Evolutionary conservation across 345 rosid genomes (phyloP), one percentile per base, ranked within the genome.

Genomic region (Pugionium cornutum): DNA sequence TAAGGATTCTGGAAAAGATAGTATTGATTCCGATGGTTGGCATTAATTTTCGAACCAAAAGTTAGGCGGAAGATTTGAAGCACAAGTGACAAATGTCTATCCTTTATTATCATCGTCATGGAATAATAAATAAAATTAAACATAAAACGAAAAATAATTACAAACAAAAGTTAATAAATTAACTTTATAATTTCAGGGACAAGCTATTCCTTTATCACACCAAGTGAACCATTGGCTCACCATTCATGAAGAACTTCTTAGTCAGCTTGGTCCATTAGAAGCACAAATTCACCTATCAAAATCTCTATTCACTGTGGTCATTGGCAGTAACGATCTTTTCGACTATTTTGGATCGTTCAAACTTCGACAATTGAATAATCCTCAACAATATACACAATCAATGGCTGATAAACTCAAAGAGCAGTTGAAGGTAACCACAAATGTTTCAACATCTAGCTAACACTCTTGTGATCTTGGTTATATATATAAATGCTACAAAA

Each of bases 311-410:
- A 29, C 29, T 18, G 31, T 83, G 31, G 79, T 79, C 7, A 80
- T 81, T 0, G 95, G 96, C 0, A 87, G 90, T 76, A 89, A 91
- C 9, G 92, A 87, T 64, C 45, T 91, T 47, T 77, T 85, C 5
- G 81, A 69, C 39, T 89, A 85, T 53, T 79, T 58, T 32, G 78
- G 77, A 28, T 78, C 82, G 1, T 62, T 81, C 1, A 27, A 77
- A 42, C 78, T 76, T 11, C 80, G 51, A 35, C 56, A 77, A 43
- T 53, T 60, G 34, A 54, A 9, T 66, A 74, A 74, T 32, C 81
- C 86, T 18, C 84, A 68, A 31, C 74, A 74, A 36, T 84, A 77
- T 53, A 70, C 82, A 7, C 73, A 67, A 46, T 51, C 42, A 39
- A 81, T 89, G 88, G 79, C 74, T 27, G 46, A 58, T 39, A 72